These are phyloP conservation scores for Apophysomyces sp. DNA, from an alignment of 371 early-diverging fungal species.

Conservation along the genomic window DNA sequence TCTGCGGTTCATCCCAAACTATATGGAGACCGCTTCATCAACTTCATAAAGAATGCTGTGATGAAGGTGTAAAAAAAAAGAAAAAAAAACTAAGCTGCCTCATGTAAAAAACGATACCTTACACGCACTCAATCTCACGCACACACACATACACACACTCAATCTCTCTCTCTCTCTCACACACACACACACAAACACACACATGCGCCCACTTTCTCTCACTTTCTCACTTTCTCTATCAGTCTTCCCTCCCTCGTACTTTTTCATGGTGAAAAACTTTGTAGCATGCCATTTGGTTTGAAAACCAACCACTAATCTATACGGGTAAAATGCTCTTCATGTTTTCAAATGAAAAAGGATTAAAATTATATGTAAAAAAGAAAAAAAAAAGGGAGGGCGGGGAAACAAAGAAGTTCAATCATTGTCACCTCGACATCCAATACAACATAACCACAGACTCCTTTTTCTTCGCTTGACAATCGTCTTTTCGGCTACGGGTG, in stretches of 20 bases:
- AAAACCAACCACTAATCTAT: neutral
- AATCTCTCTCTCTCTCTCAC: too few relatives aligned
- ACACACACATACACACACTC: too few relatives aligned
- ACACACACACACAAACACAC: too few relatives aligned
- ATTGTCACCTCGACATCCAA: neutral
- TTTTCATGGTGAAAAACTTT: neutral
- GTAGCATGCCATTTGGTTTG: neutral
- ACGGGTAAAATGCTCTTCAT: neutral
- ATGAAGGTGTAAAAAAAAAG: neutral
- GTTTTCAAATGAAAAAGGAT: neutral
- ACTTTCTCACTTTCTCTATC: too few relatives aligned
- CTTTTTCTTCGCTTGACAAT: neutral
- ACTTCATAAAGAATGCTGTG: conserved; percentile 64
- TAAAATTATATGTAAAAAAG: neutral
- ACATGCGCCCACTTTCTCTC: too few relatives aligned
- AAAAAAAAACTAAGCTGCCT: too few relatives aligned
- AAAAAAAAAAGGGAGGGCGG: neutral
- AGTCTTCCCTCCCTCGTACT: too few relatives aligned
- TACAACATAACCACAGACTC: neutral
- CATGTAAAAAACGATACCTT: too few relatives aligned
- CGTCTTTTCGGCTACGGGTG: neutral
- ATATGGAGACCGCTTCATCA: conserved; percentile 85
- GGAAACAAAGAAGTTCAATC: neutral
- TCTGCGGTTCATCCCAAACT: conserved; percentile 84
- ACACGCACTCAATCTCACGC: too few relatives aligned